Evolutionary conservation across 1,284 basidiomycete species (phyloP).

Genomic region (Boletus semigastroideus): DNA sequence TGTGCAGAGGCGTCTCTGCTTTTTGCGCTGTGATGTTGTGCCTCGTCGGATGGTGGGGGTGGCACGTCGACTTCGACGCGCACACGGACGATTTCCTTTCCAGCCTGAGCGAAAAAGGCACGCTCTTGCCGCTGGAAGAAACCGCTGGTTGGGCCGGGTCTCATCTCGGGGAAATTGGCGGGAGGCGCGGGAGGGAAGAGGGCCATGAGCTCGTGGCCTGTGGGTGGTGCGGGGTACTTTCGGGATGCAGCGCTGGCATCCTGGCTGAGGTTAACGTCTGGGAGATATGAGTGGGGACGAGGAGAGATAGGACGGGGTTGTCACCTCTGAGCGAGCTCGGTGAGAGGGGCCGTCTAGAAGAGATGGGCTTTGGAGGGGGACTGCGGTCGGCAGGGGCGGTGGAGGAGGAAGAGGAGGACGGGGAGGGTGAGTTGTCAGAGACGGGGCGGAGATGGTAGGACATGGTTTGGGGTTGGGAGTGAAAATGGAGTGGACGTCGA

Average conservation of each 20-base stretch:
- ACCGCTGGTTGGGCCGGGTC: constrained; percentile 60
- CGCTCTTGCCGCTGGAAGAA: constrained; percentile 73
- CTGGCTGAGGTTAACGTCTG: constrained; percentile 59
- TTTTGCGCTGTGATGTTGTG: constrained; percentile 12
- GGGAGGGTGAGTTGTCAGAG: constrained; percentile 25
- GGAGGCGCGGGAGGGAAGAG: constrained; percentile 71
- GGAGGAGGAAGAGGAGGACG: constrained; percentile 29
- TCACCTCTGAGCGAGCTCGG: constrained; percentile 55
- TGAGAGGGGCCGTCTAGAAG: constrained; percentile 39
- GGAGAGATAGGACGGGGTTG: constrained; percentile 6
- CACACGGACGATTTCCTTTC: constrained; percentile 70
- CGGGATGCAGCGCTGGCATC: constrained; percentile 44
- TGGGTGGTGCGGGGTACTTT: constrained; percentile 69
- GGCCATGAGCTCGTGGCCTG: constrained; percentile 78
- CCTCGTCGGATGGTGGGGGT: constrained; percentile 14
- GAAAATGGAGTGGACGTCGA: background rate
- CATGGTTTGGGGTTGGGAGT: constrained; percentile 28
- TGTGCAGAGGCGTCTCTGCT: constrained; percentile 22
- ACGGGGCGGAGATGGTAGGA: constrained; percentile 52
- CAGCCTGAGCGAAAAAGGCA: constrained; percentile 72
- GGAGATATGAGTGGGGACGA: constrained; percentile 2
- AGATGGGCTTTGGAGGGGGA: constrained; percentile 22
- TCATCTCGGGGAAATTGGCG: constrained; percentile 47
- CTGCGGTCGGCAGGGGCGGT: constrained; percentile 27
- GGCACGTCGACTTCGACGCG: constrained; percentile 60